A percentile compares a stretch with the other conserved stretches of the same genome.
phyloP scores from a whole-genome alignment of 1,284 basidiomycete genomes.

The Ceratobasidium sp. region DNA sequence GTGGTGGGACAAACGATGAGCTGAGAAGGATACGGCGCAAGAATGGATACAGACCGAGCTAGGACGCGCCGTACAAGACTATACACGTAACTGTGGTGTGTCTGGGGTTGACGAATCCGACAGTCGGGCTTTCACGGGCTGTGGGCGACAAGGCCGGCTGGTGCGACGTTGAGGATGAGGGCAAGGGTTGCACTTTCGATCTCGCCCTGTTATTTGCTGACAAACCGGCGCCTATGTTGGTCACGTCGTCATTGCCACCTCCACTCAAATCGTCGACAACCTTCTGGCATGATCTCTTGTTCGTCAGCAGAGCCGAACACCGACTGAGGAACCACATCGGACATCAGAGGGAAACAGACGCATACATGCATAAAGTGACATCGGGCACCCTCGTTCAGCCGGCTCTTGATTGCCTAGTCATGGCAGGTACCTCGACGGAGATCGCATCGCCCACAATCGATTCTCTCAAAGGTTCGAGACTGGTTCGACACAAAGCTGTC shows the following conservation, averaged over 20 bases:
- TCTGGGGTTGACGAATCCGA: background rate
- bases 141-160: conserved; percentile 14
- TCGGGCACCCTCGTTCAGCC: background rate
- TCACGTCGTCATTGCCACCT: conserved; percentile 35
- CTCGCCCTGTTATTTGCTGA: conserved; percentile 22
- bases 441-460: conserved; percentile 1
- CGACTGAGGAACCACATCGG: background rate
- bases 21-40: conserved; percentile 18
- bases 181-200: conserved; percentile 38
- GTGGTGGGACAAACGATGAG: background rate
- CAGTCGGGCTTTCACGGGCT: background rate
- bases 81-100: conserved; percentile 37
- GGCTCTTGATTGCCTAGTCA: background rate
- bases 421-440: no score
- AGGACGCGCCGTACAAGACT: conserved; percentile 19
- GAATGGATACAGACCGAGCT: conserved; percentile 17
- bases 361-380: background rate
- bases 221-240: conserved; percentile 31
- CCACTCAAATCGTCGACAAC: conserved; percentile 6
- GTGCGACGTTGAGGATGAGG: conserved; percentile 38
- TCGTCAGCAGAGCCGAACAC: background rate
- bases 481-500: no score
- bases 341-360: background rate
- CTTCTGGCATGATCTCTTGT: conserved; percentile 7
- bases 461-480: background rate